Conservation (phyloP, 1,284 basidiomycete genomes). For the Marasmius fiardii region DNA sequence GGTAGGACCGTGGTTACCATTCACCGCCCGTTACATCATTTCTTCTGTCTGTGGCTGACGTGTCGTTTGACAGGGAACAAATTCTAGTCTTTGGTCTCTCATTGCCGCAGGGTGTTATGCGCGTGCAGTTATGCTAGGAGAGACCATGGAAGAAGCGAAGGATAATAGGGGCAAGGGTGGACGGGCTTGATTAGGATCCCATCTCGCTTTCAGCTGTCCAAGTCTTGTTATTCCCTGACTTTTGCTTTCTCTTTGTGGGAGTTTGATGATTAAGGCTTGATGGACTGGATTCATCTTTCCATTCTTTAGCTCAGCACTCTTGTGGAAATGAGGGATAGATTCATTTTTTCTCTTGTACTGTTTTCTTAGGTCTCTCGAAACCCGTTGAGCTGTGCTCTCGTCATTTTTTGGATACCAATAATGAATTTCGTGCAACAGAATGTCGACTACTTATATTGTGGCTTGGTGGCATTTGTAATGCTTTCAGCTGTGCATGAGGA, state of each 20-base stretch:
- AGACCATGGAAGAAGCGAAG: constrained; percentile 64
- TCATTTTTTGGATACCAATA: too few species aligned
- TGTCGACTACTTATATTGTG: too few species aligned
- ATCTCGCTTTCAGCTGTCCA: constrained; percentile 10
- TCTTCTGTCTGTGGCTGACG: constrained; percentile 5
- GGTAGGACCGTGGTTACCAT: constrained; percentile 36
- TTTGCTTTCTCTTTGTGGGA: constrained; percentile 14
- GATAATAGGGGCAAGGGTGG: constrained; percentile 57
- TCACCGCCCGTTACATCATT: not conserved
- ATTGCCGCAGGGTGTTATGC: constrained; percentile 65
- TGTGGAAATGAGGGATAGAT: not conserved
- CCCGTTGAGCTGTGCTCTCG: too few species aligned
- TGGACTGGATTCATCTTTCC: constrained; percentile 10
- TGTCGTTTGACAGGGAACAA: constrained; percentile 56
- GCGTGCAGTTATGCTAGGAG: constrained; percentile 60
- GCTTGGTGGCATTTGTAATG: too few species aligned
- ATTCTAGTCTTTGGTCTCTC: constrained; percentile 68
- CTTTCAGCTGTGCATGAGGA: too few species aligned
- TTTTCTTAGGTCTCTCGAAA: not conserved
- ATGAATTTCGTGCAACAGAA: too few species aligned
- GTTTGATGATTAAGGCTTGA: constrained; percentile 7
- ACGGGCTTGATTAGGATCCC: constrained; percentile 42
- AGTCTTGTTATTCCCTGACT: not conserved
- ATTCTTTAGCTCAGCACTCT: constrained; percentile 7
- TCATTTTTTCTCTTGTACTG: constrained; percentile 1